Conservation (phyloP, 306 rosid species). For the Quercus dentata region DNA sequence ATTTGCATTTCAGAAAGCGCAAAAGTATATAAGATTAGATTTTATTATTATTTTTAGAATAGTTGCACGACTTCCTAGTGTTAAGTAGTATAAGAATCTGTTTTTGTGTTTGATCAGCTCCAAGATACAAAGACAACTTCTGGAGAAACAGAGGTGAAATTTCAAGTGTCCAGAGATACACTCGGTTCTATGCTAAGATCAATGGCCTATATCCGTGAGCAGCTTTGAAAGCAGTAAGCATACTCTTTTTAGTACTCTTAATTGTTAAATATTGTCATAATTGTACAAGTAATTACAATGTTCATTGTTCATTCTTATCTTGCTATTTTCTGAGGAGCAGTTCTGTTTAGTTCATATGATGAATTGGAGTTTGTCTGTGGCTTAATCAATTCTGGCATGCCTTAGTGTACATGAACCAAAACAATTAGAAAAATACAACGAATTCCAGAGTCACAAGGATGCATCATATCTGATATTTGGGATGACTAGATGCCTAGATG, state of each 20-base stretch:
- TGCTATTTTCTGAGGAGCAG: conserved; percentile 3
- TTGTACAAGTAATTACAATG: not conserved
- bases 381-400: not conserved
- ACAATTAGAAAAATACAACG: not conserved
- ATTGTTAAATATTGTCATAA: conserved; percentile 8
- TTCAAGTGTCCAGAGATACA: conserved; percentile 75
- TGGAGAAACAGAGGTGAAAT: conserved; percentile 73
- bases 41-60: not conserved
- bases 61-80: not conserved
- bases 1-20: not conserved
- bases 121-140: conserved; percentile 68
- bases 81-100: conserved; percentile 7
- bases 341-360: not conserved
- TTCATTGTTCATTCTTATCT: not conserved
- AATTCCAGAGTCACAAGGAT: not conserved
- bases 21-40: not conserved
- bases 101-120: conserved; percentile 47
- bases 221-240: conserved; percentile 69
- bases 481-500: not conserved
- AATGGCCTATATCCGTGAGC: conserved; percentile 65
- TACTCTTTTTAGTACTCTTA: conserved; percentile 10
- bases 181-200: conserved; percentile 69
- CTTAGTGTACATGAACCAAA: not conserved
- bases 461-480: not conserved
- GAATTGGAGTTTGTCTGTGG: not conserved